These are phyloP conservation scores for Mycena haematopus DNA, from an alignment of 768 basidiomycete genomes.

Conservation along the genomic window DNA sequence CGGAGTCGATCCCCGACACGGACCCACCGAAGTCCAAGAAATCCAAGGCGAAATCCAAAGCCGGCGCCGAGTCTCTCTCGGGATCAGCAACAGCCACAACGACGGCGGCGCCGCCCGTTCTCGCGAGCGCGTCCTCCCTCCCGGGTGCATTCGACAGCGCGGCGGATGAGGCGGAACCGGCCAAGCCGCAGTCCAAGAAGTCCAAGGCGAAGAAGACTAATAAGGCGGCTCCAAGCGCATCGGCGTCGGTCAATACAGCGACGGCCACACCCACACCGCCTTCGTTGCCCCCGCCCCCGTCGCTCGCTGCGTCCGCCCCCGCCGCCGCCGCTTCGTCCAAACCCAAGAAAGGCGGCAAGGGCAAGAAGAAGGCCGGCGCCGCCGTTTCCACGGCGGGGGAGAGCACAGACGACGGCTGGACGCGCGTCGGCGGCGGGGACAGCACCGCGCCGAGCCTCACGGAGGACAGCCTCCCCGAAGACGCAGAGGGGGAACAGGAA, in stretches of 20 bases:
- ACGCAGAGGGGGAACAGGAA: too few species aligned
- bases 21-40: constrained; percentile 13
- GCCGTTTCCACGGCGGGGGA: not conserved
- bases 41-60: not conserved
- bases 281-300: too few species aligned
- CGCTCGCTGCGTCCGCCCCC: not conserved
- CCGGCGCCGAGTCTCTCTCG: not conserved
- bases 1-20: not conserved
- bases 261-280: not conserved
- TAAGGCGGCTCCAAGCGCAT: not conserved
- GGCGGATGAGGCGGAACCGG: not conserved
- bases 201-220: constrained; percentile 41
- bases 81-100: not conserved
- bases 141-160: constrained; percentile 15
- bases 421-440: constrained; percentile 21
- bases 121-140: constrained; percentile 3
- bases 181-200: constrained; percentile 25
- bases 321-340: constrained; percentile 15
- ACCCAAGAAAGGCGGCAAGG: constrained; percentile 27
- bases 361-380: constrained; percentile 40
- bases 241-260: too few species aligned
- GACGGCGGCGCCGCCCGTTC: too few species aligned
- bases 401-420: constrained; percentile 30
- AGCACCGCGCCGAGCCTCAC: not conserved
- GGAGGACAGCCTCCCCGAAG: constrained; percentile 17